A percentile compares a stretch with the other conserved stretches of the same genome.
Conservation (phyloP, 1,284 basidiomycete genomes). For the Austropuccinia psidii region DNA sequence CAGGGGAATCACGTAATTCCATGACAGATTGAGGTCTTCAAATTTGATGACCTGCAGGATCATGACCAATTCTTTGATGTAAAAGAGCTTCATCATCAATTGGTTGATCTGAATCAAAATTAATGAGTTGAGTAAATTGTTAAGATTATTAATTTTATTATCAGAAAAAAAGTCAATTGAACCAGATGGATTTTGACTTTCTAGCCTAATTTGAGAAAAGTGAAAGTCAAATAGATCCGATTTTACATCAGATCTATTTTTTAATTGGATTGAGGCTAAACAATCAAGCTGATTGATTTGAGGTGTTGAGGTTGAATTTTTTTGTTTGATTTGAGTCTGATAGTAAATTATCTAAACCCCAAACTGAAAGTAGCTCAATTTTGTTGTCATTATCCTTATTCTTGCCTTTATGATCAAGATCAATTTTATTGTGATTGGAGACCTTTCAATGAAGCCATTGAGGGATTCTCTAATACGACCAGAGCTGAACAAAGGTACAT, state of each 20-base stretch:
- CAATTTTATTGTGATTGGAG: background rate
- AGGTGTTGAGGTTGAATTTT: background rate
- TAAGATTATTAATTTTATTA: background rate
- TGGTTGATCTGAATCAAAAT: too few species aligned
- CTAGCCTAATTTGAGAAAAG: conserved; percentile 19
- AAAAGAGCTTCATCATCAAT: conserved; percentile 30
- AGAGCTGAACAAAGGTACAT: background rate
- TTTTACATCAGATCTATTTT: conserved; percentile 17
- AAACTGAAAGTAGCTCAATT: conserved; percentile 16
- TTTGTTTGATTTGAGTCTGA: background rate
- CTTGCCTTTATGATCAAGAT: background rate
- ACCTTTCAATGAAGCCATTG: background rate
- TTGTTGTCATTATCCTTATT: background rate
- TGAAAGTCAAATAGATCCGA: conserved; percentile 35
- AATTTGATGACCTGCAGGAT: conserved; percentile 21
- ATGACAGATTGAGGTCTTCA: conserved; percentile 28
- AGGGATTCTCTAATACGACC: background rate
- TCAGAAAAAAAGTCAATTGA: conserved; percentile 5
- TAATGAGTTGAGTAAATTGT: background rate
- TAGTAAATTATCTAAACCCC: conserved; percentile 31
- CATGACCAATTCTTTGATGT: conserved; percentile 15
- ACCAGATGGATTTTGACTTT: background rate
- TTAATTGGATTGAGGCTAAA: too few species aligned
- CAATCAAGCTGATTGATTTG: background rate
- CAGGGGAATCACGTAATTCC: conserved; percentile 3